A percentile compares a stretch with the other conserved stretches of the same genome.
Evolutionary conservation across 805 yeast genomes (phyloP).

Genomic region (Hyphopichia homilentoma): DNA sequence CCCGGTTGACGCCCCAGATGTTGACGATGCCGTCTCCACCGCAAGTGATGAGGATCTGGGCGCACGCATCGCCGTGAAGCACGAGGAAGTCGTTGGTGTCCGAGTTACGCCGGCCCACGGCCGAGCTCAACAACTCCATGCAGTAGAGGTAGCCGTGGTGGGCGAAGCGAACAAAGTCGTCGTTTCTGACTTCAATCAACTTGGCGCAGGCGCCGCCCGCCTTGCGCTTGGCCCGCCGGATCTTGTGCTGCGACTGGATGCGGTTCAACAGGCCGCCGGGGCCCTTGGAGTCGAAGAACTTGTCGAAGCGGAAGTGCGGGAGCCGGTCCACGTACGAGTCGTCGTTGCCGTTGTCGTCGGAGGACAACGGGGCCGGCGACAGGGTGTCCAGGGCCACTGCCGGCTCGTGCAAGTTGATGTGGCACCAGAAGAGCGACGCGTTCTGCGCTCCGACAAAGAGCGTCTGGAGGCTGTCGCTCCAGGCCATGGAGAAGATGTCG

Average conservation of each 20-base stretch:
- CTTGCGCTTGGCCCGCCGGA: slow-evolving; percentile 11
- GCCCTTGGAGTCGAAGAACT: slow-evolving; percentile 87
- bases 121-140: slow-evolving; percentile 35
- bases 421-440: slow-evolving; percentile 77
- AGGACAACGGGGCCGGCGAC: slow-evolving; percentile 1
- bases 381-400: background rate
- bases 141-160: slow-evolving; percentile 89
- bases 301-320: slow-evolving; percentile 65
- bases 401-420: background rate
- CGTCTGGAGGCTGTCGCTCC: slow-evolving; percentile 56
- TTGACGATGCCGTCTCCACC: slow-evolving; percentile 93
- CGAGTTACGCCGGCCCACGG: slow-evolving; percentile 6
- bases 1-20: slow-evolving; percentile 56
- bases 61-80: slow-evolving; percentile 10
- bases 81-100: slow-evolving; percentile 14
- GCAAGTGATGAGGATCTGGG: slow-evolving; percentile 40
- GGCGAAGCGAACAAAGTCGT: slow-evolving; percentile 72
- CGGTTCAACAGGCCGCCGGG: slow-evolving; percentile 58
- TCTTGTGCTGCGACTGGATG: slow-evolving; percentile 24
- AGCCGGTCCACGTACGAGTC: slow-evolving; percentile 18
- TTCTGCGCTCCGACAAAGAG: slow-evolving; percentile 89
- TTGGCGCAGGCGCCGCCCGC: slow-evolving; percentile 9
- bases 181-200: slow-evolving; percentile 63
- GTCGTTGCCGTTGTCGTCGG: slow-evolving; percentile 1
- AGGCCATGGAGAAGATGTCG: slow-evolving; percentile 81